Percentiles rank a stretch among this genome's conserved stretches.
phyloP scores from a whole-genome alignment of 2,329 filamentous ascomycete genomes.

The Neonectria neomacrospora region DNA sequence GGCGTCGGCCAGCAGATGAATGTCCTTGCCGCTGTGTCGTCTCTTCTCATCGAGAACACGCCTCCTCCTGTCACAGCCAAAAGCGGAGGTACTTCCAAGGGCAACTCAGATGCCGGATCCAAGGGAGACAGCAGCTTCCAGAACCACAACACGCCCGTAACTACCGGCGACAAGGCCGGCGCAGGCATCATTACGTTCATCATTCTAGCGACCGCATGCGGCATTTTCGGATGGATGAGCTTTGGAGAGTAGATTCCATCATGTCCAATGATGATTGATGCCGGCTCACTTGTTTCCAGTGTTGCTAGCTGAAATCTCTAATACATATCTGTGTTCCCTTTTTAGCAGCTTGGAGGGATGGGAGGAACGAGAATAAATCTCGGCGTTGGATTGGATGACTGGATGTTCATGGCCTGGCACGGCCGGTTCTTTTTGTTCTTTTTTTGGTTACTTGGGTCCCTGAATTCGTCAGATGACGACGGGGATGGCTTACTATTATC shows the following conservation, averaged over 20 bases:
- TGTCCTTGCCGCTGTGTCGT: constrained; percentile 65
- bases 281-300: background rate
- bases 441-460: constrained; percentile 24
- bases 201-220: constrained; percentile 53
- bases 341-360: constrained; percentile 20
- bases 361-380: constrained; percentile 29
- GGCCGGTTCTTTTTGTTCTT: constrained; percentile 30
- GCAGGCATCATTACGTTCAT: constrained; percentile 60
- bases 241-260: constrained; percentile 46
- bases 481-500: constrained; percentile 9
- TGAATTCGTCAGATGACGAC: constrained; percentile 2
- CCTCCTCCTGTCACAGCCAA: constrained; percentile 57
- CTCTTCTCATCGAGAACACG: constrained; percentile 58
- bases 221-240: constrained; percentile 63
- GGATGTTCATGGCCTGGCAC: constrained; percentile 37
- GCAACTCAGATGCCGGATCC: constrained; percentile 56
- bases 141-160: constrained; percentile 50
- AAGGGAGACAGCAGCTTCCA: constrained; percentile 51
- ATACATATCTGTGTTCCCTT: constrained; percentile 28
- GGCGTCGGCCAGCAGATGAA: constrained; percentile 71
- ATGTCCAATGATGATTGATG: constrained; percentile 29
- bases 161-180: constrained; percentile 58
- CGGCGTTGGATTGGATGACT: constrained; percentile 43
- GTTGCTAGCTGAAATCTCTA: constrained; percentile 12
- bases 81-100: constrained; percentile 63